These are phyloP conservation scores for Allium fistulosum DNA, from an alignment of 106 monocot genomes.

Conservation along the genomic window DNA sequence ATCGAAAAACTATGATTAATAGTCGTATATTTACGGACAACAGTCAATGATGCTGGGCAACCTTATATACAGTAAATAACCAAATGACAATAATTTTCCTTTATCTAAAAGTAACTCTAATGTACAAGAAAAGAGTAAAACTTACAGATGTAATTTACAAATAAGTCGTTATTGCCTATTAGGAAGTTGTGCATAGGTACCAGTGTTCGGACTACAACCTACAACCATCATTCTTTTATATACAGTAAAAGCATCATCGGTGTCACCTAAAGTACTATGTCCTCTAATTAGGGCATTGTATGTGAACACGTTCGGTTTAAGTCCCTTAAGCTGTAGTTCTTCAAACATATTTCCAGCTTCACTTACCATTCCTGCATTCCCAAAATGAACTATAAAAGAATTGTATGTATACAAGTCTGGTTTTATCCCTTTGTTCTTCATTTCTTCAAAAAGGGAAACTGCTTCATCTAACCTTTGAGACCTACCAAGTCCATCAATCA, in stretches of 20 bases:
- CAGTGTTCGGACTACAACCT: constrained; percentile 80
- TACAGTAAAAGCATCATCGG: constrained; percentile 62
- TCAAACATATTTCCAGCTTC: constrained; percentile 77
- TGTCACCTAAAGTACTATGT: constrained; percentile 46
- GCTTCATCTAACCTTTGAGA: constrained; percentile 60
- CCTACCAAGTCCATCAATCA: constrained; percentile 72
- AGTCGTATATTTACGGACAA: too few relatives aligned
- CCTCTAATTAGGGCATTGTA: constrained; percentile 90
- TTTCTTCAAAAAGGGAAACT: constrained; percentile 52
- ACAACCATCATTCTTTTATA: constrained; percentile 65
- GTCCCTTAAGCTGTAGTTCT: constrained; percentile 59
- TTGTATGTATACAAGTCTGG: constrained; percentile 95
- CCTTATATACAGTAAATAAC: too few relatives aligned
- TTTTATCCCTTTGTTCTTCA: constrained; percentile 62
- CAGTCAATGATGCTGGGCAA: too few relatives aligned
- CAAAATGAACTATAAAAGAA: constrained; percentile 65
- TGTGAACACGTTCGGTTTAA: constrained; percentile 90
- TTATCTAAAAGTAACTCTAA: too few relatives aligned
- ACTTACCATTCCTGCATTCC: constrained; percentile 63
- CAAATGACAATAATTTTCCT: too few relatives aligned
- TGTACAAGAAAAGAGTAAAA: too few relatives aligned
- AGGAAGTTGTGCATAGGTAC: constrained; percentile 83
- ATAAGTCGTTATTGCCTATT: constrained; percentile 14
- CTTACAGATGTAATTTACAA: too few relatives aligned
- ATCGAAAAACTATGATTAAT: too few relatives aligned